Conservation (phyloP, 352 stramenopile genomes). For the Phytopythium montanum region DNA sequence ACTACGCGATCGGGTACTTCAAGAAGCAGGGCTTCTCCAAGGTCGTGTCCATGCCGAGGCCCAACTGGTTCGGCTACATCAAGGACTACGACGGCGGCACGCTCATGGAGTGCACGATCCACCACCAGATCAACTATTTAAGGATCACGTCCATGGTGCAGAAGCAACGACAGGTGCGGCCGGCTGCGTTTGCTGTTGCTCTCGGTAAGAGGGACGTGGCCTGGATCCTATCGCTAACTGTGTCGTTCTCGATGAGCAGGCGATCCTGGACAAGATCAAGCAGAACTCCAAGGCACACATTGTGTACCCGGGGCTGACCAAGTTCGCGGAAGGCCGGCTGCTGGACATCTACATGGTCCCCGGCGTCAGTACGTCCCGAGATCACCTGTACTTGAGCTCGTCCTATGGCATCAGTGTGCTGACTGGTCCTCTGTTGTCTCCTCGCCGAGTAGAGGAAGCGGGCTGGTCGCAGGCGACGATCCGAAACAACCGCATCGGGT, state of each 20-base stretch:
- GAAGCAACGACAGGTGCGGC: constrained; percentile 90
- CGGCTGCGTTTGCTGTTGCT: constrained; percentile 53
- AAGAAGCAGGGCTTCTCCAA: constrained; percentile 96
- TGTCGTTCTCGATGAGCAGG: constrained; percentile 22
- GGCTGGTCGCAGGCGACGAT: constrained; percentile 84
- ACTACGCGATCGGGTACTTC: constrained; percentile 99
- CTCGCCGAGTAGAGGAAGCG: constrained; percentile 57
- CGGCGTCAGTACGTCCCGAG: constrained; percentile 68
- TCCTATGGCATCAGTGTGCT: constrained; percentile 1
- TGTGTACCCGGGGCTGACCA: constrained; percentile 66
- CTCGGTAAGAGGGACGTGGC: too few relatives aligned
- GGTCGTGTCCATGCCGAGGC: constrained; percentile 78
- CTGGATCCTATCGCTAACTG: background rate
- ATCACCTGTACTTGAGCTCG: background rate
- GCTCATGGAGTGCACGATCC: constrained; percentile 99
- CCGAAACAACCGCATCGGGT: constrained; percentile 84
- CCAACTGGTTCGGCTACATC: constrained; percentile 97
- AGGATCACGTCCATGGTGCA: constrained; percentile 94
- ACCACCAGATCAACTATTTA: constrained; percentile 97
- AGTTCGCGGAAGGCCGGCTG: constrained; percentile 73
- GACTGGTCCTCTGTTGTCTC: background rate
- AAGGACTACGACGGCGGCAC: constrained; percentile 99
- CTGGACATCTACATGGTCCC: constrained; percentile 88
- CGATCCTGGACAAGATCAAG: constrained; percentile 83
- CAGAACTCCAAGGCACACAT: constrained; percentile 65